These are phyloP conservation scores for Solioccasus polychromus DNA, from an alignment of 768 basidiomycete species.

Conservation along the genomic window DNA sequence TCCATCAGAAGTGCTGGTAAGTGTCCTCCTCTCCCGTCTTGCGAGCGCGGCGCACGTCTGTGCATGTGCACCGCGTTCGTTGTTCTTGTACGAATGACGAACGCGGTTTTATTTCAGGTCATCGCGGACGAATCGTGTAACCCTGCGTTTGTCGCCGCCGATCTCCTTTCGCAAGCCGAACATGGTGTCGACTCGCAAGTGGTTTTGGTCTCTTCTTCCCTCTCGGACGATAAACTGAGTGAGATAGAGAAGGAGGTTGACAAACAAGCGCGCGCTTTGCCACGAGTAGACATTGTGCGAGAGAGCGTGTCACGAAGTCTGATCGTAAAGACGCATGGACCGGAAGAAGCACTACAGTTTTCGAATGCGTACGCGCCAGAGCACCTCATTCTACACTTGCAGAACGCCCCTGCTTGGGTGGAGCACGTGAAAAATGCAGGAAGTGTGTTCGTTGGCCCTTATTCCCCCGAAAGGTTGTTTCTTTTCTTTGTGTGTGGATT, in stretches of 20 bases:
- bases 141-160: conserved; percentile 92
- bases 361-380: conserved; percentile 99
- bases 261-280: conserved; percentile 77
- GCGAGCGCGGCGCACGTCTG: conserved; percentile 60
- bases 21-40: conserved; percentile 7
- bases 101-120: conserved; percentile 53
- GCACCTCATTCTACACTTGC: conserved; percentile 90
- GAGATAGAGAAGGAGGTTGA: conserved; percentile 85
- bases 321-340: conserved; percentile 67
- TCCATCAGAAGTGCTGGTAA: conserved; percentile 92
- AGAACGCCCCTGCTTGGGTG: conserved; percentile 65
- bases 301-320: conserved; percentile 88
- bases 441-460: conserved; percentile 93
- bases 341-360: conserved; percentile 80
- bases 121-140: conserved; percentile 87
- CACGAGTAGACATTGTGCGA: conserved; percentile 86
- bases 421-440: conserved; percentile 84
- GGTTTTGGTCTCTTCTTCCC: conserved; percentile 79
- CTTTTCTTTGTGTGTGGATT: not conserved
- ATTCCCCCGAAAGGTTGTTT: conserved; percentile 87
- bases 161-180: conserved; percentile 96
- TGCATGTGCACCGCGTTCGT: conserved; percentile 52
- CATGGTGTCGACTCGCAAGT: conserved; percentile 99
- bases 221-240: conserved; percentile 59
- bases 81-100: conserved; percentile 36